Base-by-base conservation (phyloP, 306 rosid species). In the Vigna reflexopilosa region DNA sequence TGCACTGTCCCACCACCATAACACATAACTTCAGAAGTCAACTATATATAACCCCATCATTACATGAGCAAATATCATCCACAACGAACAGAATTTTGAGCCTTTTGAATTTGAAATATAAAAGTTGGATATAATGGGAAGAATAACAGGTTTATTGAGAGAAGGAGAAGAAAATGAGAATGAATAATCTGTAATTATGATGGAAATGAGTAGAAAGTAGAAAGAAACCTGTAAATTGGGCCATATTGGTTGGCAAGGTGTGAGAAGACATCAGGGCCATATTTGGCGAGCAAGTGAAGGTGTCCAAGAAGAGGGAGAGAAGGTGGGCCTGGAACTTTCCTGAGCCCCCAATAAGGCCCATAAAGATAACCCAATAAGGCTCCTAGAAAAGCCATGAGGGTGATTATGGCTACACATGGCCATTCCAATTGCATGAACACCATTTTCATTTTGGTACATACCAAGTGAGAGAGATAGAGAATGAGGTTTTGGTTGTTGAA, bases 261-360 rank as follows among this genome's bases (percentile, higher is more conserved):
- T 8, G 98, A 91, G 93, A 95, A 95, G 2, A 95, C 85, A 66
- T 95, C 93, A 54, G 98, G 98, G 66, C 99, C 99, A 48, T 95
- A 82, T 78, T 92, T 89, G 3, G 98, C 97, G 16, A 92, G 83
- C 84, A 92, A 85, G 78, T 96, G 97, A 82, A 95, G 92, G 88
- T 95, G 99, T 15, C 99, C 99, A 28, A 95, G 81, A 2, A 95
- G 81, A 0, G 99, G 99, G 1, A 88, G 56, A 15, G 89, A 57
- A 32, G 96, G 91, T 48, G 99, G 99, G 70, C 98, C 97, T 11
- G 99, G 99, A 42, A 95, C 88, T 75, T 78, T 86, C 85, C 97
- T 89, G 11, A 93, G 88, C 0, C 91, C 92, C 96, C 97, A 91
- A 79, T 84, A 87, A 2, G 98, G 99, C 61, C 86, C 81, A 75